Base-by-base conservation (phyloP, 345 rosid species). In the Camelina neglecta region DNA sequence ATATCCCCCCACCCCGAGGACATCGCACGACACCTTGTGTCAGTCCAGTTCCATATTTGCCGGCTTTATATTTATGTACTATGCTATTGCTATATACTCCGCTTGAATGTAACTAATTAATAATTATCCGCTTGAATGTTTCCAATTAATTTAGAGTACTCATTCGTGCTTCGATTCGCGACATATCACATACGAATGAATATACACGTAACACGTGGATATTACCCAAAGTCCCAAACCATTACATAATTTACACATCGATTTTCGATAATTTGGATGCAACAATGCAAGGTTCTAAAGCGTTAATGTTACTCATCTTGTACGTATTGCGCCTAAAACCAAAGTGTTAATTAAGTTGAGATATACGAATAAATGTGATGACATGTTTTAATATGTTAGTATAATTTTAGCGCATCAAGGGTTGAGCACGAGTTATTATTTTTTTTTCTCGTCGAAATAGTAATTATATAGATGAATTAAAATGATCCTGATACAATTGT, bases 31-130 rank as follows among this genome's bases (percentile, higher is more conserved):
- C 75, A 12, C 60, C 7, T 49, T 60, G 50, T 60, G 75, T 71
- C 75, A 60, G 75, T 49, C 38, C 57, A 33, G 20, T 48, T 71
- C 75, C 75, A 71, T 68, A 60, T 60, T 71, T 71, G 75, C 60
- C 75, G 75, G 75, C 75, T 60, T 47, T 36, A 1, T 21, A 59
- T 36, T 36, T 21, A 47, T 35, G 4, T 60, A 69, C 55, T 11
- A n/a, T 13, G 6, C 7, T 33, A 33, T 35, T 1, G 31, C 36
- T 33, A 18, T 18, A 18, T 18, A 18, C 18, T 18, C 18, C 18
- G 18, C 18, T 18, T 18, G 18, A 18, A 39, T 9, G 35, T 67
- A 24, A 39, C 10, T 13, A 67, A 23, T 54, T 26, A 54, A n/a
- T 13, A 67, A 15, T 54, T 26, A 54, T 24, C 50, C 16, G 24